phyloP scores from a whole-genome alignment of 2,329 filamentous ascomycete genomes.

The Cyanodermella asteris region DNA sequence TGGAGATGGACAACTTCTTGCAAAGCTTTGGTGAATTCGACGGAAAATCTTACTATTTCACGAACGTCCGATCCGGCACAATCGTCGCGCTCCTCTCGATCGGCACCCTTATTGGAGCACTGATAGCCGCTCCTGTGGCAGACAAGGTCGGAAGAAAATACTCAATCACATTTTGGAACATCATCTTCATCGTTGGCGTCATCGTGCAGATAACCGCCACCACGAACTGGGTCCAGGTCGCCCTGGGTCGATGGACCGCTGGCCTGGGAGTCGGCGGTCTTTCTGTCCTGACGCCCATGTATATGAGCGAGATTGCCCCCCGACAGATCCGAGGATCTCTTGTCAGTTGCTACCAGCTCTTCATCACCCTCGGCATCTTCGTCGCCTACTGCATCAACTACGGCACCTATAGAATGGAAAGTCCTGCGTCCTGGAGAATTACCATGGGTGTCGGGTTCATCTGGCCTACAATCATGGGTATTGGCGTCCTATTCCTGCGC shows the following conservation, averaged over 20 bases:
- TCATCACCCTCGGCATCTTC: slow-evolving; percentile 23
- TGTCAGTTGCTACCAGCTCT: slow-evolving; percentile 20
- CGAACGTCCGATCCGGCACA: slow-evolving; percentile 19
- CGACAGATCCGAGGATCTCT: slow-evolving; percentile 21
- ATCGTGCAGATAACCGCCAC: slow-evolving; percentile 20
- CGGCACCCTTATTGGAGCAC: slow-evolving; percentile 21
- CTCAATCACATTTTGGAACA: slow-evolving; percentile 19
- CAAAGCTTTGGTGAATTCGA: slow-evolving; percentile 17
- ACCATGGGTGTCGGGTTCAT: slow-evolving; percentile 35
- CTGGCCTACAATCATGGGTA: slow-evolving; percentile 31
- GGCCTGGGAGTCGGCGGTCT: slow-evolving; percentile 21
- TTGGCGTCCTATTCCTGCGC: slow-evolving; percentile 31
- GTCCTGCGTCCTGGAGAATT: slow-evolving; percentile 21
- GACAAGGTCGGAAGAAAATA: slow-evolving; percentile 21
- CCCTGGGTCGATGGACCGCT: slow-evolving; percentile 17
- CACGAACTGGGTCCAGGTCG: slow-evolving; percentile 18
- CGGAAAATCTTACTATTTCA: slow-evolving; percentile 17
- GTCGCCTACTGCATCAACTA: slow-evolving; percentile 22
- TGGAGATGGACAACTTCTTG: slow-evolving; percentile 20
- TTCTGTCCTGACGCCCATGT: slow-evolving; percentile 20
- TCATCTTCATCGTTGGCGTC: slow-evolving; percentile 18
- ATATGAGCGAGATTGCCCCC: slow-evolving; percentile 18
- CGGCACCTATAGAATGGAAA: slow-evolving; percentile 11
- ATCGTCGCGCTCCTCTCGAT: slow-evolving; percentile 22
- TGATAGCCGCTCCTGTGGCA: slow-evolving; percentile 22